phyloP scores from a whole-genome alignment of 495 filamentous ascomycete species.

The Penicillium lividum region DNA sequence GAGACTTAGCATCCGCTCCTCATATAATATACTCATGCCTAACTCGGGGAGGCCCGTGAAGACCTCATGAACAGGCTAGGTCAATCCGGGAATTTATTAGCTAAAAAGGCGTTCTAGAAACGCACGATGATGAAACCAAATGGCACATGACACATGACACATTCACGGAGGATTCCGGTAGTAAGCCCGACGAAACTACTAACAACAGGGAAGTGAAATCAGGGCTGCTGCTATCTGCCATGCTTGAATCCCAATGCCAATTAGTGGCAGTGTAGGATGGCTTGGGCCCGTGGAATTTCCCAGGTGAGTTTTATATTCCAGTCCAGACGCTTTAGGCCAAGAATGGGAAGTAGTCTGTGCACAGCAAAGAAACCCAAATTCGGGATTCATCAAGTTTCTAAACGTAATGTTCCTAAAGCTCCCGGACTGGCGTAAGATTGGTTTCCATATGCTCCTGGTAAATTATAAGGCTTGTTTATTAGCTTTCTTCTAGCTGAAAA shows the following conservation, averaged over 20 bases:
- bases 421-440: neutral
- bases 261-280: neutral
- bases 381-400: neutral
- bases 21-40: neutral
- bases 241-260: neutral
- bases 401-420: constrained; percentile 1
- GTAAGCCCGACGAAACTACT: neutral
- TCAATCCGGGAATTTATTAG: neutral
- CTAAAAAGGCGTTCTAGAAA: neutral
- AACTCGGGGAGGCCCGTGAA: constrained; percentile 2
- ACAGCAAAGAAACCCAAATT: neutral
- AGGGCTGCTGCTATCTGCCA: no score
- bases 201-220: no score
- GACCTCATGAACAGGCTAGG: neutral
- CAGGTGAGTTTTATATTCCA: neutral
- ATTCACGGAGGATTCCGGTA: neutral
- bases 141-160: neutral
- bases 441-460: no score
- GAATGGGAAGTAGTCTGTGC: neutral
- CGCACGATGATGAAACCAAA: neutral
- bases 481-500: no score
- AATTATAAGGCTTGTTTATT: neutral
- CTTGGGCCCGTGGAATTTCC: neutral
- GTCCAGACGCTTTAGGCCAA: neutral
- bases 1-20: no score